These are phyloP conservation scores for Fusarium temperatum DNA, from an alignment of 2,329 filamentous ascomycete species.

Conservation along the genomic window DNA sequence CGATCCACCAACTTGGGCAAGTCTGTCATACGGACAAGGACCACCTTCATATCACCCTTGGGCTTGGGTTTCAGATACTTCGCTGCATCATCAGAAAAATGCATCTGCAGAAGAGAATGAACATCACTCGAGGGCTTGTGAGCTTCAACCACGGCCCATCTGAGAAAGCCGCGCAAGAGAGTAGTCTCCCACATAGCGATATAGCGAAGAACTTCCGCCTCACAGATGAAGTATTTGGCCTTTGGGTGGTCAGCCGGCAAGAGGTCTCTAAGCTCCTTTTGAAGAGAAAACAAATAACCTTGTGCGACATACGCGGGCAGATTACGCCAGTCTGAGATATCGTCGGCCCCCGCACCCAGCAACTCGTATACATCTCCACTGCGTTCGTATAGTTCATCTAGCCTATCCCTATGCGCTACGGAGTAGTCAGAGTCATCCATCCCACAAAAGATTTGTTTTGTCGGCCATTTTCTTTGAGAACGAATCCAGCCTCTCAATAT, in stretches of 20 bases:
- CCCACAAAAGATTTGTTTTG: too few species aligned
- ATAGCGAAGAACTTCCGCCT: accelerated
- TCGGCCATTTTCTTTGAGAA: too few species aligned
- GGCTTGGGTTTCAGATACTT: background rate
- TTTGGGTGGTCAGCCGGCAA: background rate
- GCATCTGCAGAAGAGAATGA: background rate
- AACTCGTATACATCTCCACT: accelerated
- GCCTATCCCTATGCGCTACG: accelerated
- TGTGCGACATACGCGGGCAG: background rate
- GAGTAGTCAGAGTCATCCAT: background rate
- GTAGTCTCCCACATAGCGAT: background rate
- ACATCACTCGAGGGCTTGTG: background rate
- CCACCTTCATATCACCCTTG: background rate
- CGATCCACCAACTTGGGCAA: background rate
- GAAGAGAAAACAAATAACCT: accelerated
- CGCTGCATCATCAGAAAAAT: accelerated
- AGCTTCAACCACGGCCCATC: background rate
- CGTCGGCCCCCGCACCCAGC: accelerated
- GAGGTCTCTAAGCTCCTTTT: accelerated
- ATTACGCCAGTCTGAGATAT: background rate
- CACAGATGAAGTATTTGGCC: background rate
- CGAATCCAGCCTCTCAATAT: background rate
- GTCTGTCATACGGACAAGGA: background rate
- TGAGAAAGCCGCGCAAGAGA: background rate
- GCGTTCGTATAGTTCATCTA: accelerated